Evolutionary conservation across 1,284 basidiomycete genomes (phyloP).

Genomic region (Leccinum pachyderme): DNA sequence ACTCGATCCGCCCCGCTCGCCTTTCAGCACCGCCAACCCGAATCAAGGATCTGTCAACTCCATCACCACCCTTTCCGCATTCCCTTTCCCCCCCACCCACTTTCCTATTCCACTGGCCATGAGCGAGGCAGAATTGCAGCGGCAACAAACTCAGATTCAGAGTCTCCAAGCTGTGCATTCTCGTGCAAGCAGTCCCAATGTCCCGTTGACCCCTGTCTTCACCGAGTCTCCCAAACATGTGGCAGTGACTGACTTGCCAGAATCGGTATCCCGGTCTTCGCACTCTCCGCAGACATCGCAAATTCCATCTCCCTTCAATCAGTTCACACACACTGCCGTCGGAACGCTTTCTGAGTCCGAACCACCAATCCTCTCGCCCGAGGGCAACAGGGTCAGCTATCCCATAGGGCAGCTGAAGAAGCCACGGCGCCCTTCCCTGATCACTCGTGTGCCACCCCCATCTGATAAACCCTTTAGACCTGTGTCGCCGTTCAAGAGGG

Average conservation of each 20-base stretch:
- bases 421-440: constrained; percentile 21
- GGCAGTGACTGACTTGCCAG: constrained; percentile 5
- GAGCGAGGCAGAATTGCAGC: constrained; percentile 26
- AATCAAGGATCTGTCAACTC: constrained; percentile 45
- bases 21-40: constrained; percentile 37
- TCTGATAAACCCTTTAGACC: constrained; percentile 21
- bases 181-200: constrained; percentile 23
- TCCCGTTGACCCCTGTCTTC: constrained; percentile 28
- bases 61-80: constrained; percentile 64
- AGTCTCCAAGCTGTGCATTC: constrained; percentile 18
- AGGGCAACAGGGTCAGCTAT: background rate
- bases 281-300: constrained; percentile 7
- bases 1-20: constrained; percentile 37
- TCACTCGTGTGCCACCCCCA: constrained; percentile 16
- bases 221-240: constrained; percentile 21
- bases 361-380: background rate
- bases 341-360: background rate
- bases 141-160: constrained; percentile 32
- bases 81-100: constrained; percentile 68
- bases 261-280: constrained; percentile 1
- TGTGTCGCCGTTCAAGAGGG: constrained; percentile 23
- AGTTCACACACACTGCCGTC: background rate
- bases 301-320: constrained; percentile 3
- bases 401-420: constrained; percentile 9
- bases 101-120: constrained; percentile 56